Base-by-base conservation (phyloP, 1,284 basidiomycete species). In the Melampsora americana region DNA sequence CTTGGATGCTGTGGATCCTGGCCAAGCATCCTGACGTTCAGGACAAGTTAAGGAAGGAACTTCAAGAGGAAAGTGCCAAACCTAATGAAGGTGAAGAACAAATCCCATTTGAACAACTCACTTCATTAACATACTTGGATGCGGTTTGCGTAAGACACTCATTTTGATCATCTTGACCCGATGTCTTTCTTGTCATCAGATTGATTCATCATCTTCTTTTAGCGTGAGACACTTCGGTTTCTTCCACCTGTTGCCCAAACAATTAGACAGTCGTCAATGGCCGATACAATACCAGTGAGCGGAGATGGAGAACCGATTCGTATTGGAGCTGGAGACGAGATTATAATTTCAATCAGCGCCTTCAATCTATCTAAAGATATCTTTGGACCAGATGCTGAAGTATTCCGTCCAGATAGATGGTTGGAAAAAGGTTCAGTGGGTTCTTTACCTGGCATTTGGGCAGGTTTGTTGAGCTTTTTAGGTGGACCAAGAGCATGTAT, bases 1-100 rank as follows among this genome's bases (percentile, higher is more conserved):
- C 89, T 4, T 93, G 91, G 91, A 87, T 87, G 75, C 83, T 92
- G 0, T 89, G 89, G 81, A 86, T 87, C 30, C 87, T 92, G n/a
- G 84, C 88, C 0, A 84, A 84, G 44, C 81, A 87, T 67, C 87
- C 85, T 0, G 83, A 83, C 0, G 83, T 85, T 6, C 92, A 92
- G 81, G 79, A 80, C n/a, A 83, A 83, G 42, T 85, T 93, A 1
- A 86, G 90, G 5, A 82, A 82, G 5, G 89, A 89, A 67, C 81
- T 90, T 50, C 79, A 81, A 23, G 79, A 44, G 9, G 16, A 2
- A 18, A 53, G 23, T 20, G 50, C 50, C 5, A 30, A 2, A 32
- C 2, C 35, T 5, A 20, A 18, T 1, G 61, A 68, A 16, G 77
- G 77, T 26, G 78, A 2, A n/a, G 32, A 5, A 14, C 65, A 79